phyloP scores from a whole-genome alignment of 208 protist species.

The Crithidia thermophila region DNA sequence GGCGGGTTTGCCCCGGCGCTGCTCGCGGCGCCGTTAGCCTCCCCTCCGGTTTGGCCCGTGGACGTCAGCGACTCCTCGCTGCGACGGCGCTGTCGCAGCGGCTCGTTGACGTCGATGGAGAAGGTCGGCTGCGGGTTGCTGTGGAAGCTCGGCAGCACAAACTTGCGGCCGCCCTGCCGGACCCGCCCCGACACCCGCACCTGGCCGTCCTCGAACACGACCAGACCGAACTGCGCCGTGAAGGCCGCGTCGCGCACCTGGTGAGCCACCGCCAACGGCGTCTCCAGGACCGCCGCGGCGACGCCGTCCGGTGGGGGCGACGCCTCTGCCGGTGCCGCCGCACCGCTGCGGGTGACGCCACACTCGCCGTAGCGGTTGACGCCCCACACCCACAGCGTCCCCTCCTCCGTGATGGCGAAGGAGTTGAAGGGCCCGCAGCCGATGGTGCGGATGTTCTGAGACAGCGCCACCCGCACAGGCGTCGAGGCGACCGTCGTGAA shows the following conservation, averaged over 20 bases:
- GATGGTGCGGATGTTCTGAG: slow-evolving; percentile 50
- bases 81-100: neutral
- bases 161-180: slow-evolving; percentile 27
- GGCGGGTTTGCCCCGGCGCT: neutral
- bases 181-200: slow-evolving; percentile 47
- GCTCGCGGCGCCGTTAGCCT: neutral
- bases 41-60: neutral
- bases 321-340: slow-evolving; percentile 8
- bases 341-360: too few relatives aligned
- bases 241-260: slow-evolving; percentile 74
- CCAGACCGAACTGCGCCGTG: slow-evolving; percentile 35
- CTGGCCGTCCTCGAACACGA: slow-evolving; percentile 53
- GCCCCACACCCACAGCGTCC: slow-evolving; percentile 81
- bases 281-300: slow-evolving; percentile 10
- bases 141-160: slow-evolving; percentile 37
- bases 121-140: slow-evolving; percentile 40
- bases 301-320: neutral
- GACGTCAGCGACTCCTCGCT: neutral
- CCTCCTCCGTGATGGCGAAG: slow-evolving; percentile 65
- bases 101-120: slow-evolving; percentile 34
- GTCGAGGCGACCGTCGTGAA: slow-evolving; percentile 13
- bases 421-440: slow-evolving; percentile 70
- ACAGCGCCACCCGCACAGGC: slow-evolving; percentile 55
- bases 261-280: slow-evolving; percentile 42
- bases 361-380: slow-evolving; percentile 59